Conservation (phyloP, 768 basidiomycete species). For the Boletus subcaerulescens region DNA sequence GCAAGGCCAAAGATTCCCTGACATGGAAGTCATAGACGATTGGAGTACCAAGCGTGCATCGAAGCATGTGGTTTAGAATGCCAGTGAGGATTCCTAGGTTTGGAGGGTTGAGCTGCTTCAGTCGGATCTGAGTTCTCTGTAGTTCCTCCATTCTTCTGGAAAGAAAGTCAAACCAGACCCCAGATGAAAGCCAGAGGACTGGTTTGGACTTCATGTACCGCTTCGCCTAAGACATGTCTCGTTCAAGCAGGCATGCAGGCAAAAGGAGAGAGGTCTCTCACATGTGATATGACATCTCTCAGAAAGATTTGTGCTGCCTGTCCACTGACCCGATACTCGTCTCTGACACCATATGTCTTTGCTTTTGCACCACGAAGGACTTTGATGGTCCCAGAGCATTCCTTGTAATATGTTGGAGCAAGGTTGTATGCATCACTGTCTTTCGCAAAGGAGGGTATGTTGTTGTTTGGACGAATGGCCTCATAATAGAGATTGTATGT, state of each 20-base stretch:
- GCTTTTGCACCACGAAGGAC: background rate
- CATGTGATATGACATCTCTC: background rate
- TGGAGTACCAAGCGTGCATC: background rate
- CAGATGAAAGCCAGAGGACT: slow-evolving; percentile 3
- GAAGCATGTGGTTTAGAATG: slow-evolving; percentile 5
- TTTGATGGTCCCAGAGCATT: background rate
- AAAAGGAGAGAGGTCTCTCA: too few species aligned
- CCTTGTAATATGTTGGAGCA: background rate
- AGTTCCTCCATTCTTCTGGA: background rate
- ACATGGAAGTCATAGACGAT: slow-evolving; percentile 8
- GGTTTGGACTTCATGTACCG: background rate
- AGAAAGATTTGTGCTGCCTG: background rate
- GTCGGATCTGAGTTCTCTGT: background rate
- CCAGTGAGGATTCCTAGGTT: slow-evolving; percentile 12
- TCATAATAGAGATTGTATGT: slow-evolving; percentile 21
- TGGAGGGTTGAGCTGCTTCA: background rate
- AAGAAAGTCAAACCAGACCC: slow-evolving; percentile 1
- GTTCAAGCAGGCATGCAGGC: too few species aligned
- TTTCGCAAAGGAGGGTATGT: background rate
- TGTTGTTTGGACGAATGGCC: slow-evolving; percentile 1
- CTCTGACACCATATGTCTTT: background rate
- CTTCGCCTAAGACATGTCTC: background rate
- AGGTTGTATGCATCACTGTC: background rate
- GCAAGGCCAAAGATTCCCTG: background rate
- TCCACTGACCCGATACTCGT: background rate